Evolutionary conservation across 2,329 filamentous ascomycete species (phyloP), one percentile per base, ranked within the genome.

Genomic region (Leptosphaerulina australis): DNA sequence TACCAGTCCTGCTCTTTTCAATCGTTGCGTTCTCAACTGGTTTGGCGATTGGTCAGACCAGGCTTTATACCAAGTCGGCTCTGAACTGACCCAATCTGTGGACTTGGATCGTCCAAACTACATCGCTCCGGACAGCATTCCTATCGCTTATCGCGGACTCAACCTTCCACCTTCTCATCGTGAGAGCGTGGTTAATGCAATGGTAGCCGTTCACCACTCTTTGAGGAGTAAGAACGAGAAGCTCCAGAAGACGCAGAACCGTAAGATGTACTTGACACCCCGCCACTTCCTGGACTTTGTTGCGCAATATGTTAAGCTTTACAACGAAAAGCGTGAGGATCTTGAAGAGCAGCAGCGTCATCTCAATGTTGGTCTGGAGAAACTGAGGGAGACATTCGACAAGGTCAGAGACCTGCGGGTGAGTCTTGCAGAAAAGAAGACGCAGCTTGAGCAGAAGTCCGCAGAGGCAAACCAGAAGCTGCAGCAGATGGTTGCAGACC

Each of bases 1-100:
- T 21, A 99, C 95, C 3, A 97, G 91, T 82, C 94, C 94, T 53
- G 94, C 94, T 30, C 77, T 99, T 67, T 99, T 99, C 87, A 99
- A 99, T 79, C 88, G 94, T 81, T 99, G 94, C 70, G 94, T 99
- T 38, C 87, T 99, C 63, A 99, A 99, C 77, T 99, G 94, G 94
- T 97, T 99, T 72, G 94, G 94, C 59, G 94, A 99, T 76, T 99
- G 94, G 94, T 99, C 94, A 43, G 94, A 99, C 73, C 94, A 99
- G 77, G 95, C 94, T 28, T 83, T 99, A 15, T 99, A 95, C 86
- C 95, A 99, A 74, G 95, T 99, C 56, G 92, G 90, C 18, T 91
- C 90, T 56, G 94, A 99, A 74, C 84, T 99, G 50, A 99, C 95
- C 1, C 89, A 96, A 59, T 93, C 91, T n/a, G 86, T 99, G 51